Evolutionary conservation across 1,139 yeast species (phyloP).

Genomic region (Kodamaea sp.): DNA sequence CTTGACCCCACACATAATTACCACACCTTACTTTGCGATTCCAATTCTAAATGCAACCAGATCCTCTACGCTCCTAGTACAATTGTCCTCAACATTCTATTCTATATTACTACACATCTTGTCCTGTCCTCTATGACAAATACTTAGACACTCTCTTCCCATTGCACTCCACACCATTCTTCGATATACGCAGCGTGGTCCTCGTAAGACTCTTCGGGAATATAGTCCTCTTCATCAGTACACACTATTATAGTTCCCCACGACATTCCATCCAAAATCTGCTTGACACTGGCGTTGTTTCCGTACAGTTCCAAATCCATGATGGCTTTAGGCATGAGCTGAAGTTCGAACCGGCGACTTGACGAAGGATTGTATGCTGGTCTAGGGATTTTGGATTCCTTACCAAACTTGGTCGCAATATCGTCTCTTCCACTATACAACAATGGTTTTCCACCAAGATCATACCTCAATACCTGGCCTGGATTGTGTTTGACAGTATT

Average conservation of each 20-base stretch:
- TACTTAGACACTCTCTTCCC: slow-evolving; percentile 69
- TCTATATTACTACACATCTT: too few species aligned
- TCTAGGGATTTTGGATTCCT: slow-evolving; percentile 34
- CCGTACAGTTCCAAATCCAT: slow-evolving; percentile 66
- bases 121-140: too few species aligned
- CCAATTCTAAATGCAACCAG: too few species aligned
- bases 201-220: slow-evolving; percentile 56
- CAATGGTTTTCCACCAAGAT: slow-evolving; percentile 72
- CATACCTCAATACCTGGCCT: slow-evolving; percentile 81
- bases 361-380: slow-evolving; percentile 67
- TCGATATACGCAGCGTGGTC: slow-evolving; percentile 73
- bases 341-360: slow-evolving; percentile 73
- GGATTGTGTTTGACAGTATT: slow-evolving; percentile 79
- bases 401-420: slow-evolving; percentile 44
- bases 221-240: slow-evolving; percentile 72
- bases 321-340: slow-evolving; percentile 91
- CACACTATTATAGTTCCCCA: slow-evolving; percentile 95
- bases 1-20: too few species aligned
- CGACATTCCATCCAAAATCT: slow-evolving; percentile 78
- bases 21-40: too few species aligned
- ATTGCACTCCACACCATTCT: slow-evolving; percentile 94
- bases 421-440: slow-evolving; percentile 67
- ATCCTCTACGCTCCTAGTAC: too few species aligned
- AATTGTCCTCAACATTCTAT: too few species aligned
- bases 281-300: slow-evolving; percentile 35